Base-by-base conservation (phyloP, 2,329 filamentous ascomycete genomes). In the Colletotrichum gigasporum region DNA sequence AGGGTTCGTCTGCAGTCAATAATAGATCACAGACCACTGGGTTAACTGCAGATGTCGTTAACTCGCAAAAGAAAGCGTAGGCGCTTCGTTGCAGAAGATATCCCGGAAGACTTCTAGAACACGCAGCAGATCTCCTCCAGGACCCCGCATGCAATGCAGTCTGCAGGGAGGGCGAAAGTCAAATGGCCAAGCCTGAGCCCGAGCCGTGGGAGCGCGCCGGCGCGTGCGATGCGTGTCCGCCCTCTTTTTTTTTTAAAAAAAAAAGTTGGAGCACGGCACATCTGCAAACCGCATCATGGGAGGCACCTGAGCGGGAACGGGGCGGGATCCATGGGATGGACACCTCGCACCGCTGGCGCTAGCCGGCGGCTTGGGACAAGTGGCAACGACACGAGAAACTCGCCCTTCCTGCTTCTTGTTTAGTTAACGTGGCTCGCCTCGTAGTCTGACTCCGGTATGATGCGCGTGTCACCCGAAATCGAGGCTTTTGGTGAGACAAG, bases 81-180 rank as follows among this genome's bases (percentile, higher is more conserved):
- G 48, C 37, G 48, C 14, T 61, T 42, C 28, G 56, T 34, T 64
- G 50, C 42, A 65, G 62, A 65, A 62, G 34, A 54, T 32, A 64
- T 61, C 50, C 61, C 48, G 37, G 41, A 65, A 54, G 42, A 32
- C 56, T 65, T 65, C 56, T 62, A 65, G 62, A 65, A 65, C 56
- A 54, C 35, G 56, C 56, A 39, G 48, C 35, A 53, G 56, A 55
- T 62, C 62, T 50, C 62, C 28, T 18, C 34, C 14, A 47, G 28
- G 28, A 52, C 48, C 56, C 62, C 62, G 35, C 26, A 44, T 65
- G 48, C 48, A 48, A 44, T 65, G 48, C 48, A 48, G 41, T 24
- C 39, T 61, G 56, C 56, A 64, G 61, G 56, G 61, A 61, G 61
- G 22, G 37, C 28, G n/a, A 42, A 45, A 48, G 45, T 18, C 59